These are phyloP conservation scores for Neonectria neomacrospora DNA, from an alignment of 2,329 filamentous ascomycete genomes.

Conservation along the genomic window DNA sequence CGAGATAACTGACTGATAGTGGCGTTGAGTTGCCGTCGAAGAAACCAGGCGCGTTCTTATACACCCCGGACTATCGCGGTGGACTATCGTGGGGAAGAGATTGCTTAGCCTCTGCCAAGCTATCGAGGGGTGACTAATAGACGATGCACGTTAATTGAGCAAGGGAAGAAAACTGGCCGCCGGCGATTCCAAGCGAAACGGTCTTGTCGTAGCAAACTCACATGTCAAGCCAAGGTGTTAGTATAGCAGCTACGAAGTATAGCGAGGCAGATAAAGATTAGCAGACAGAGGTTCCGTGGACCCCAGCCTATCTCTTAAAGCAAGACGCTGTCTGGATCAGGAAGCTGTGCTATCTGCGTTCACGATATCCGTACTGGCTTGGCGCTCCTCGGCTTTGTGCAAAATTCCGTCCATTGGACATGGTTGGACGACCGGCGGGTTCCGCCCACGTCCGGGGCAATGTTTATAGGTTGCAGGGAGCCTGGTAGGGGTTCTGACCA, in stretches of 20 bases:
- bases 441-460: not conserved
- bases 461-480: not conserved
- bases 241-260: not conserved
- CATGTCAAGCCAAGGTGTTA: not conserved
- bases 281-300: not conserved
- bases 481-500: constrained; percentile 6
- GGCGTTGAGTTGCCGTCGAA: not conserved
- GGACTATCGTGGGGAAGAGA: not conserved
- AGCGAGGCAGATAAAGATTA: not conserved
- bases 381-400: not conserved
- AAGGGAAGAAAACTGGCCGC: not conserved
- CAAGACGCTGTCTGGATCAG: constrained; percentile 11
- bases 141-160: not conserved
- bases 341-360: constrained; percentile 13
- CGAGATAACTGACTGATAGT: not conserved
- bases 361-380: constrained; percentile 6
- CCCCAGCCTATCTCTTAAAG: constrained; percentile 1
- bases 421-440: not conserved
- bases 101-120: not conserved
- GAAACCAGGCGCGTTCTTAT: not conserved
- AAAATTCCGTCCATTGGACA: constrained; percentile 6
- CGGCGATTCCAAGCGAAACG: not conserved
- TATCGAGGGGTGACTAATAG: no score
- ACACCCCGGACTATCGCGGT: not conserved
- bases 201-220: not conserved